Evolutionary conservation across 2,329 filamentous ascomycete species (phyloP).

Genomic region (Ophiostoma novo-ulmi): DNA sequence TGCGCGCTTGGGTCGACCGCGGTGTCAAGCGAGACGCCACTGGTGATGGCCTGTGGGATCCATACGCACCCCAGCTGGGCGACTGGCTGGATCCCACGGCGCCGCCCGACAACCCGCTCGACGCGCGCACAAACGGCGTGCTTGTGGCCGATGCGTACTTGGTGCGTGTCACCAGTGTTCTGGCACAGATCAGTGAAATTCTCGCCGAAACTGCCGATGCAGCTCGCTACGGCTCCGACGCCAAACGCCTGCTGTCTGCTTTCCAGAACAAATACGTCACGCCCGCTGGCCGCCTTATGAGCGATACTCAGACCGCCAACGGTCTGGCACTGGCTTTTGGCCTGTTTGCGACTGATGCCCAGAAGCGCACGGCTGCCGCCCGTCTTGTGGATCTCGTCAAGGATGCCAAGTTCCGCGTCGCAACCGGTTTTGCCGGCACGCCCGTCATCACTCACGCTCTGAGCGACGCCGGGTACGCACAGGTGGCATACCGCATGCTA

Average conservation of each 20-base stretch:
- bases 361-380: slow-evolving; percentile 5
- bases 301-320: slow-evolving; percentile 33
- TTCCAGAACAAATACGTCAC: slow-evolving; percentile 33
- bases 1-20: slow-evolving; percentile 32
- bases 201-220: slow-evolving; percentile 29
- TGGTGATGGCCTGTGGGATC: slow-evolving; percentile 35
- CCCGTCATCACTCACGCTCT: slow-evolving; percentile 28
- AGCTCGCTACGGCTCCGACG: slow-evolving; percentile 28
- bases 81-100: slow-evolving; percentile 42
- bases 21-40: slow-evolving; percentile 26
- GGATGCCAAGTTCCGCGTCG: slow-evolving; percentile 26
- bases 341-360: slow-evolving; percentile 22
- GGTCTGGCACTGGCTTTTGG: slow-evolving; percentile 31
- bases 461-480: slow-evolving; percentile 10
- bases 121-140: slow-evolving; percentile 34
- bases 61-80: slow-evolving; percentile 34
- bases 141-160: slow-evolving; percentile 40
- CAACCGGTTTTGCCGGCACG: slow-evolving; percentile 32
- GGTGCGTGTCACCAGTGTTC: slow-evolving; percentile 33
- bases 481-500: slow-evolving; percentile 36
- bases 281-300: slow-evolving; percentile 26
- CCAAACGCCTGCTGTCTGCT: slow-evolving; percentile 25
- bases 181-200: slow-evolving; percentile 30
- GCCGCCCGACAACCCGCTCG: slow-evolving; percentile 34
- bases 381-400: slow-evolving; percentile 21